These are phyloP conservation scores for Catunica adiposa DNA, from an alignment of 2,329 filamentous ascomycete genomes.

Conservation along the genomic window DNA sequence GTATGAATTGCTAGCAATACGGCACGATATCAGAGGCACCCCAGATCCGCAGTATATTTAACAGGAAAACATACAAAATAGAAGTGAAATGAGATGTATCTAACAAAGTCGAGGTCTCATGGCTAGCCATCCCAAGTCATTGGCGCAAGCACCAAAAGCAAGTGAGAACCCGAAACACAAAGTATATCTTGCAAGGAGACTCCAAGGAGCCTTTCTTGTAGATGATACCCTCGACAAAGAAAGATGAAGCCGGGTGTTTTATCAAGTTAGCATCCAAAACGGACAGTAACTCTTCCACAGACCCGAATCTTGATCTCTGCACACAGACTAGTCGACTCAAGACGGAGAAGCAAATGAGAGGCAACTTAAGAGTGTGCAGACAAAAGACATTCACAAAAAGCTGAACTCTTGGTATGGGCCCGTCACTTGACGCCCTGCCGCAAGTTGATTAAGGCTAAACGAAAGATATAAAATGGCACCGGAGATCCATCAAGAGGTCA, in stretches of 20 bases:
- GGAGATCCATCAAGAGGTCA: too few species aligned
- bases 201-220: constrained; percentile 11
- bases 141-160: constrained; percentile 2
- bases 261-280: constrained; percentile 31
- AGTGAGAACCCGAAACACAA: constrained; percentile 9
- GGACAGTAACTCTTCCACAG: constrained; percentile 26
- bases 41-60: too few species aligned
- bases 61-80: neutral
- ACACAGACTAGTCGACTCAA: constrained; percentile 93
- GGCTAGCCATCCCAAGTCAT: constrained; percentile 1
- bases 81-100: constrained; percentile 7
- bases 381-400: constrained; percentile 2
- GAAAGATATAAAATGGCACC: neutral
- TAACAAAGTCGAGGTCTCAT: constrained; percentile 7
- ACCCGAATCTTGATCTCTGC: constrained; percentile 53
- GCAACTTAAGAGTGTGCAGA: constrained; percentile 96
- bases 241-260: constrained; percentile 15
- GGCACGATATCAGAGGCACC: too few species aligned
- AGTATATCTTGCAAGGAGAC: constrained; percentile 5
- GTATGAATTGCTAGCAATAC: too few species aligned
- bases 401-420: neutral
- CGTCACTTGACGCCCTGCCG: neutral
- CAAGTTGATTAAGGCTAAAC: neutral
- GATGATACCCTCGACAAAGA: constrained; percentile 10
- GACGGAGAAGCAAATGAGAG: constrained; percentile 59